Percentiles rank a stretch among this genome's conserved stretches.
Evolutionary conservation across 2,329 filamentous ascomycete species (phyloP).

Genomic region (Akanthomyces dipterigenus): DNA sequence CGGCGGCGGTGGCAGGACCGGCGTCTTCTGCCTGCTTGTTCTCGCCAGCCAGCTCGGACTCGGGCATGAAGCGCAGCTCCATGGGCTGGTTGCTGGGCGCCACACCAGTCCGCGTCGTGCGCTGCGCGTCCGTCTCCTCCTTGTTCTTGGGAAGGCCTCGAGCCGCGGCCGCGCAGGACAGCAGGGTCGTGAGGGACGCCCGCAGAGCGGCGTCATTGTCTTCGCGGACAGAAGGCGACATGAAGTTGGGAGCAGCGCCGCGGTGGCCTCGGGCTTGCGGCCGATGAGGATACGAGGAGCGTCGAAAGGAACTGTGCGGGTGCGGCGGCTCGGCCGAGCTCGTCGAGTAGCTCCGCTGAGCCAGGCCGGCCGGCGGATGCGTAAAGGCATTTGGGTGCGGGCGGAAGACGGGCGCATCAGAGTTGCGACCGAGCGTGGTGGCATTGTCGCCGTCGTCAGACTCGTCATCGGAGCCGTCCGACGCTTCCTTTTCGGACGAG

Average conservation of each 20-base stretch:
- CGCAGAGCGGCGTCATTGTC: conserved; percentile 91
- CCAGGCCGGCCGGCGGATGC: conserved; percentile 59
- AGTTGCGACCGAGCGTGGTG: conserved; percentile 64
- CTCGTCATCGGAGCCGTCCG: conserved; percentile 41
- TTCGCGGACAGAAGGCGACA: conserved; percentile 68
- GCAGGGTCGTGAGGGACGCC: conserved; percentile 85
- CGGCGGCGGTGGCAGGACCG: conserved; percentile 18
- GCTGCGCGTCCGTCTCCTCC: conserved; percentile 35
- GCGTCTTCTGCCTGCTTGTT: conserved; percentile 19
- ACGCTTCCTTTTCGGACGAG: conserved; percentile 30
- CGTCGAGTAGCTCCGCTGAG: conserved; percentile 43
- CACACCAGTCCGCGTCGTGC: conserved; percentile 30
- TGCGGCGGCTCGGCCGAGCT: conserved; percentile 43
- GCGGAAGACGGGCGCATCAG: conserved; percentile 56
- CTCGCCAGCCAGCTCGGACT: conserved; percentile 49
- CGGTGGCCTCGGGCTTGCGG: conserved; percentile 41
- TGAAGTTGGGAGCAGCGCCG: conserved; percentile 50
- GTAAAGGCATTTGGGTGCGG: conserved; percentile 91
- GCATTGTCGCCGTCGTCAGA: conserved; percentile 64
- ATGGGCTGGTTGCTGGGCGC: conserved; percentile 47
- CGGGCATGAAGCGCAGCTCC: conserved; percentile 52
- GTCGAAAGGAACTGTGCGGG: conserved; percentile 42
- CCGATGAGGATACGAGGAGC: conserved; percentile 42
- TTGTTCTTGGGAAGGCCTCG: conserved; percentile 67
- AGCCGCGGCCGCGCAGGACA: conserved; percentile 91